phyloP scores from a whole-genome alignment of 495 filamentous ascomycete species.

The Penicillium desertorum region DNA sequence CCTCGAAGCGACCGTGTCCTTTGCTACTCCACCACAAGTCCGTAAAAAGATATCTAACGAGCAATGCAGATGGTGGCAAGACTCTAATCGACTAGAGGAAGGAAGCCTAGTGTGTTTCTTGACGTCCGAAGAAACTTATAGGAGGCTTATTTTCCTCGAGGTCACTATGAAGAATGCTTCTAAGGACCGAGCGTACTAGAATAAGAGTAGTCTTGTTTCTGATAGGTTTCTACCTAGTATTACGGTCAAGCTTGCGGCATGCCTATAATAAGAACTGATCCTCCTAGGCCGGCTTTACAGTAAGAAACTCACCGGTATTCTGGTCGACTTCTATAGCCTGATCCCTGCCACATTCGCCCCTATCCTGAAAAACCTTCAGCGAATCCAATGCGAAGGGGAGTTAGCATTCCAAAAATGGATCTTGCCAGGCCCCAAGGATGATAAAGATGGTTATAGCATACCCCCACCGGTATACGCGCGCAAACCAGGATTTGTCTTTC shows the following conservation, averaged over 20 bases:
- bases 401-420: constrained; percentile 12
- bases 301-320: constrained; percentile 4
- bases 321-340: constrained; percentile 13
- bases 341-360: constrained; percentile 18
- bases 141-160: constrained; percentile 13
- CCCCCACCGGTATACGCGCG: constrained; percentile 11
- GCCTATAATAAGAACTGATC: constrained; percentile 5
- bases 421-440: constrained; percentile 2
- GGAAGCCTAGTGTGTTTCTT: constrained; percentile 19
- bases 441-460: neutral
- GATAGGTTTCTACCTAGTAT: constrained; percentile 10
- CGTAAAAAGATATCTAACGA: constrained; percentile 10
- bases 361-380: constrained; percentile 17
- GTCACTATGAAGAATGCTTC: constrained; percentile 15
- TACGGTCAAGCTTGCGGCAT: constrained; percentile 18
- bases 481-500: constrained; percentile 11
- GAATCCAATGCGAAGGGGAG: constrained; percentile 4
- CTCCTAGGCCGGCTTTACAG: constrained; percentile 11
- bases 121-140: constrained; percentile 7
- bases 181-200: constrained; percentile 2
- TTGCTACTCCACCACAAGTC: constrained; percentile 8
- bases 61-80: constrained; percentile 20
- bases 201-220: constrained; percentile 16
- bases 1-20: constrained; percentile 17
- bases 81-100: constrained; percentile 17